These are phyloP conservation scores for Pseudisothecium myosuroides DNA, from an alignment of 225 moss, liverwort and hornwort species.

Conservation along the genomic window DNA sequence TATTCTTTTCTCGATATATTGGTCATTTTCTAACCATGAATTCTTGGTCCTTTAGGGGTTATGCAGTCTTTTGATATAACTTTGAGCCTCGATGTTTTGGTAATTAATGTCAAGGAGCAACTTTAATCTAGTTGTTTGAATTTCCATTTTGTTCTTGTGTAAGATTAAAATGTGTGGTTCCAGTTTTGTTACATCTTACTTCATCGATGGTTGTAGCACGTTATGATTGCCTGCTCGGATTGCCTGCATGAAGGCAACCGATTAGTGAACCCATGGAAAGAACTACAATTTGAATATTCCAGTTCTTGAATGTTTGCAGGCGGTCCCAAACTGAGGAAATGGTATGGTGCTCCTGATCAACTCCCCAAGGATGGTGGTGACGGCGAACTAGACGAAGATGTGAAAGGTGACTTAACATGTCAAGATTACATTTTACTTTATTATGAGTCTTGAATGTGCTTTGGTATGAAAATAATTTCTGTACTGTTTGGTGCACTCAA, in stretches of 20 bases:
- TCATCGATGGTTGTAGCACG: not conserved
- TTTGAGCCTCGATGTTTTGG: not conserved
- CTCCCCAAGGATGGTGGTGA: constrained; percentile 48
- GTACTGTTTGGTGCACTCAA: not conserved
- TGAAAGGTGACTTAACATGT: constrained; percentile 1
- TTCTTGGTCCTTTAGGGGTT: not conserved
- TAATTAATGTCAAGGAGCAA: not conserved
- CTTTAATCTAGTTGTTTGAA: not conserved
- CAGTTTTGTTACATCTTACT: not conserved
- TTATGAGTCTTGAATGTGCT: not conserved
- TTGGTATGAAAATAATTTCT: not conserved
- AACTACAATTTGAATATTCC: not conserved
- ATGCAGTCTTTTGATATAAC: not conserved
- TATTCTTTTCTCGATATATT: not conserved
- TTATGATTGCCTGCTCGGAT: not conserved
- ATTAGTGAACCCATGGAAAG: not conserved
- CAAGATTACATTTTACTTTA: not conserved
- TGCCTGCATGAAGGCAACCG: not conserved
- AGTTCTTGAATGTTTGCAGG: constrained; percentile 23
- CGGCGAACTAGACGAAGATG: not conserved
- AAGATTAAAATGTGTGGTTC: not conserved
- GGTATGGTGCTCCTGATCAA: constrained; percentile 95
- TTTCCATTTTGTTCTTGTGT: not conserved
- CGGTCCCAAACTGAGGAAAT: constrained; percentile 93
- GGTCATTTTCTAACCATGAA: not conserved